Conservation (phyloP, 139 green algal species). For the Coccomyxa sp. region DNA sequence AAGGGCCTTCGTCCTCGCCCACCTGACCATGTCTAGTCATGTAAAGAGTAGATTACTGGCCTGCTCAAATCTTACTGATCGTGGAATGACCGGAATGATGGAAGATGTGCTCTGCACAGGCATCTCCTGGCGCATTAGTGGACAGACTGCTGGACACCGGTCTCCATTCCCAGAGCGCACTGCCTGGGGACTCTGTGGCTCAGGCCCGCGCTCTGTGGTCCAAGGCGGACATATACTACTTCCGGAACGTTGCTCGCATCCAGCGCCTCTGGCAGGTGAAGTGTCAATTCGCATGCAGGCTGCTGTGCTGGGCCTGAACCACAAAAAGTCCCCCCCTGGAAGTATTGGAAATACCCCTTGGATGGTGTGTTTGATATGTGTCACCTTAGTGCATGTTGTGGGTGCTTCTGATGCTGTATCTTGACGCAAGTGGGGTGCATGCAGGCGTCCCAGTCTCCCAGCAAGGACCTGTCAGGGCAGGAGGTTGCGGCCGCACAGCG, state of each 20-base stretch:
- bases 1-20: too few relatives aligned
- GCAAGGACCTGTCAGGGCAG: constrained; percentile 64
- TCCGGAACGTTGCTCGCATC: constrained; percentile 66
- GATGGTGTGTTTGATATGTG: too few relatives aligned
- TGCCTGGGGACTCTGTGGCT: too few relatives aligned
- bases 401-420: not conserved
- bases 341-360: not conserved
- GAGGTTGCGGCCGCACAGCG: constrained; percentile 59
- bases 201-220: constrained; percentile 27
- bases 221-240: constrained; percentile 82
- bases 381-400: not conserved
- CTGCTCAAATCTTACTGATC: too few relatives aligned
- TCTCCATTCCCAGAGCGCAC: too few relatives aligned
- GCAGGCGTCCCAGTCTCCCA: constrained; percentile 44
- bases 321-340: not conserved
- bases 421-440: not conserved
- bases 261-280: constrained; percentile 68
- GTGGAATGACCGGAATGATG: too few relatives aligned
- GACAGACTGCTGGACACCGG: too few relatives aligned
- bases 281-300: not conserved
- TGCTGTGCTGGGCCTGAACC: too few relatives aligned
- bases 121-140: too few relatives aligned
- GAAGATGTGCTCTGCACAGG: too few relatives aligned
- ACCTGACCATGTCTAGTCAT: too few relatives aligned
- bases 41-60: too few relatives aligned